Percentiles rank a stretch among this genome's conserved stretches.
phyloP scores from a whole-genome alignment of 805 yeast species.

The Lipomyces spencermartinsiae region DNA sequence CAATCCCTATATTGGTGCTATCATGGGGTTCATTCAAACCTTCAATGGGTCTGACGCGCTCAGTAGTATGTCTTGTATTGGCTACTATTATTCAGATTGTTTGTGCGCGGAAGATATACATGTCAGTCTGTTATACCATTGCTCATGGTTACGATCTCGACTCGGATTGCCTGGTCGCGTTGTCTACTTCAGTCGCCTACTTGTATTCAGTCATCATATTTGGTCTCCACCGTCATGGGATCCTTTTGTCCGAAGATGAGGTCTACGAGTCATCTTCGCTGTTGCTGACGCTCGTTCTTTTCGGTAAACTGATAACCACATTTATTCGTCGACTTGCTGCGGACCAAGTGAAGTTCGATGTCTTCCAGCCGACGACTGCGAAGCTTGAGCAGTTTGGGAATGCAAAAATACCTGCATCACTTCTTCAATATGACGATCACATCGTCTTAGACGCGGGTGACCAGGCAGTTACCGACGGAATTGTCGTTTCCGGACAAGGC shows the following conservation, averaged over 20 bases:
- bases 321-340: constrained; percentile 19
- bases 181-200: constrained; percentile 25
- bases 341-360: constrained; percentile 13
- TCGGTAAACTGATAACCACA: constrained; percentile 20
- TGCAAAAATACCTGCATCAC: constrained; percentile 9
- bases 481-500: constrained; percentile 70
- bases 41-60: not conserved
- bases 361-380: constrained; percentile 19
- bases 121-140: constrained; percentile 16
- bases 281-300: constrained; percentile 22
- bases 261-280: constrained; percentile 25
- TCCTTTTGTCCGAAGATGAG: constrained; percentile 13
- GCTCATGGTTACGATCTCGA: constrained; percentile 11
- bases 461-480: constrained; percentile 56
- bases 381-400: constrained; percentile 3
- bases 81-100: constrained; percentile 26
- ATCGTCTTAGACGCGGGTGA: constrained; percentile 13
- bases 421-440: constrained; percentile 24
- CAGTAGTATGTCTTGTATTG: constrained; percentile 16
- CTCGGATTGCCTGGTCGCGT: constrained; percentile 28
- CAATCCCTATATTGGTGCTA: constrained; percentile 33
- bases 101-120: constrained; percentile 18
- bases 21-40: constrained; percentile 22
- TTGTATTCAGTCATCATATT: constrained; percentile 23
- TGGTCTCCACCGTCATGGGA: constrained; percentile 13